A percentile compares a stretch with the other conserved stretches of the same genome.
These are phyloP conservation scores for Cystobasidium slooffiae DNA, from an alignment of 1,284 basidiomycete species.

Conservation along the genomic window DNA sequence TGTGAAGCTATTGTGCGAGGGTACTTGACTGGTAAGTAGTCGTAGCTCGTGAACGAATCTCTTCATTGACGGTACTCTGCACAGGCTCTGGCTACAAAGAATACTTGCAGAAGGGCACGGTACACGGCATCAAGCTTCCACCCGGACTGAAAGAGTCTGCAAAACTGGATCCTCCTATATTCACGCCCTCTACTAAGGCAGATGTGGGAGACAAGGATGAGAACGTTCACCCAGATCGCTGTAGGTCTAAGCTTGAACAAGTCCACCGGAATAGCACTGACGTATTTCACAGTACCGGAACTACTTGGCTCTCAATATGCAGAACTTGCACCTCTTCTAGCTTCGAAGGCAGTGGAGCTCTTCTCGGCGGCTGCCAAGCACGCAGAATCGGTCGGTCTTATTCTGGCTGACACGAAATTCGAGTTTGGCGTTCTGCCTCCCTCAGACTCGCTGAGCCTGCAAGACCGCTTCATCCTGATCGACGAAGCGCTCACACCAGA, in stretches of 20 bases:
- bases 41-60: background rate
- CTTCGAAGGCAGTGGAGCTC: slow-evolving; percentile 67
- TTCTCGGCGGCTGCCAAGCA: slow-evolving; percentile 79
- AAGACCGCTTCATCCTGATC: slow-evolving; percentile 72
- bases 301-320: slow-evolving; percentile 36
- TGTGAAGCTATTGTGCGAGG: slow-evolving; percentile 98
- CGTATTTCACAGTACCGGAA: slow-evolving; percentile 54
- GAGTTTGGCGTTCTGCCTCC: slow-evolving; percentile 74
- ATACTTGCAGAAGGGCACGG: slow-evolving; percentile 84
- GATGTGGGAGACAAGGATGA: slow-evolving; percentile 94
- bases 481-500: slow-evolving; percentile 97
- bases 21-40: slow-evolving; percentile 78
- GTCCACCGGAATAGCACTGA: too few relatives aligned
- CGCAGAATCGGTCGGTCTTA: slow-evolving; percentile 79
- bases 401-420: slow-evolving; percentile 94
- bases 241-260: slow-evolving; percentile 59
- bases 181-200: slow-evolving; percentile 97
- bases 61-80: background rate
- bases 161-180: slow-evolving; percentile 79
- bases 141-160: slow-evolving; percentile 82
- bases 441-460: slow-evolving; percentile 45
- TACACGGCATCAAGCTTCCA: slow-evolving; percentile 82
- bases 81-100: slow-evolving; percentile 92
- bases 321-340: slow-evolving; percentile 68
- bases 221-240: slow-evolving; percentile 91